These are phyloP conservation scores for Verruconis gallopava DNA, from an alignment of 2,329 filamentous ascomycete species.

Conservation along the genomic window DNA sequence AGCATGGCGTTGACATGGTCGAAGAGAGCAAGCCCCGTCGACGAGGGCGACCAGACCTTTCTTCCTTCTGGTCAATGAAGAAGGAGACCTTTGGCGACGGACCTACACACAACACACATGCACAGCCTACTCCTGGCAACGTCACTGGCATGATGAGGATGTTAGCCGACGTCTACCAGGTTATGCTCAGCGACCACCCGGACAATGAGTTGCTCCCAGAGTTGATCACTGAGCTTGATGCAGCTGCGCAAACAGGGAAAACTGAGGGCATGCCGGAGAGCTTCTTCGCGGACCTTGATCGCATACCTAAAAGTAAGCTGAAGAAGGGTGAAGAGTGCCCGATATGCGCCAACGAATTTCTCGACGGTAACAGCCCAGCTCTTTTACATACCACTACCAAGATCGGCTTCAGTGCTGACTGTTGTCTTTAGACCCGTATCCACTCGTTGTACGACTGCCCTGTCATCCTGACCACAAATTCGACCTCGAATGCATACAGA, in stretches of 20 bases:
- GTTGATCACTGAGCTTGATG: conserved; percentile 43
- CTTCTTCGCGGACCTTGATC: conserved; percentile 47
- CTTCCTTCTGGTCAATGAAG: conserved; percentile 51
- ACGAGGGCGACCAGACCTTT: conserved; percentile 42
- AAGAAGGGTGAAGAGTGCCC: conserved; percentile 42
- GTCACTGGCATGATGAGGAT: conserved; percentile 46
- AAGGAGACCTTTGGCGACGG: conserved; percentile 39
- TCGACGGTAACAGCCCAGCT: conserved; percentile 34
- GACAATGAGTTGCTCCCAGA: conserved; percentile 33
- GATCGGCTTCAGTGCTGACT: neutral
- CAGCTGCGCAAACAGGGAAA: conserved; percentile 42
- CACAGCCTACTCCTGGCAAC: conserved; percentile 47
- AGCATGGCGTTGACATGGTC: conserved; percentile 31
- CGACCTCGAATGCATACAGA: conserved; percentile 51
- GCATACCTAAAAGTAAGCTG: conserved; percentile 43
- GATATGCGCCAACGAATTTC: conserved; percentile 47
- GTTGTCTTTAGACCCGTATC: conserved; percentile 36
- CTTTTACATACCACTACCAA: neutral
- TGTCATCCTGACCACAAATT: conserved; percentile 50
- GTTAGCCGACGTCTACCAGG: conserved; percentile 47
- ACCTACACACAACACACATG: conserved; percentile 38
- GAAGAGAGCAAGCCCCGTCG: conserved; percentile 19
- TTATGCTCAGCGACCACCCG: conserved; percentile 36
- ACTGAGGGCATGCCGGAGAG: conserved; percentile 49
- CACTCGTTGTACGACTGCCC: conserved; percentile 49